Base-by-base conservation (phyloP, 495 filamentous ascomycete species). In the Aspergillus taichungensis region DNA sequence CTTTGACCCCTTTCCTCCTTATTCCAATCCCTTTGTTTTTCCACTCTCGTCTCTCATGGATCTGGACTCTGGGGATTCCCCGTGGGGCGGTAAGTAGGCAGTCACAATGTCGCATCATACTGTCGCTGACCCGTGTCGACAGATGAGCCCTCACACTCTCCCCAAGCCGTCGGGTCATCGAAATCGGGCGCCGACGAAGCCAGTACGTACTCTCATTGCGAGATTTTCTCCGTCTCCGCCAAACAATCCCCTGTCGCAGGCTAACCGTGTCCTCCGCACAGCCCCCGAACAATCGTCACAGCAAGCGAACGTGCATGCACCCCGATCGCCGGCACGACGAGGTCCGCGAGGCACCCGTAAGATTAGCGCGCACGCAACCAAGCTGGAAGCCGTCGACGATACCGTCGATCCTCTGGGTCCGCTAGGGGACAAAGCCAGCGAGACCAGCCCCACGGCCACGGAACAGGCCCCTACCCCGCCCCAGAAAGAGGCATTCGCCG, bases 361-460 rank as follows among this genome's bases (percentile, higher is more conserved):
- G 52, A 74, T 88, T 51, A 85, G 80, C 59, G 83, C 85, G 33
- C 88, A 92, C 59, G 75, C 85, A 30, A 94, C 87, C 33, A 80
- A 80, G 35, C 75, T 96, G 38, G 84, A 97, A 68, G 87, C 88
- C 30, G 82, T 94, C 48, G 88, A 91, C 55, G 87, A 95, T 59
- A 83, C 88, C 35, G 73, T 94, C 40, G 94, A 92, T 28, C 92
- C 92, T n/a, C 75, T 98, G 28, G 94, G 92, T 32, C 88, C 92
- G 42, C 69, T 89, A 3, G 83, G 84, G 14, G 76, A 82, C 45
- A 81, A 75, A 35, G 67, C 75, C 34, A 52, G 58, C 46, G 64
- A 70, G 37, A 62, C 63, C 35, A 61, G 50, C n/a, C 56, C 66
- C 27, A 56, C 63, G 40, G 47, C 61, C 33, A 45, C 40, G 45